A percentile compares a stretch with the other conserved stretches of the same genome.
phyloP scores from a whole-genome alignment of 2,329 filamentous ascomycete genomes.

The Torrubiellomyces zombiae region DNA sequence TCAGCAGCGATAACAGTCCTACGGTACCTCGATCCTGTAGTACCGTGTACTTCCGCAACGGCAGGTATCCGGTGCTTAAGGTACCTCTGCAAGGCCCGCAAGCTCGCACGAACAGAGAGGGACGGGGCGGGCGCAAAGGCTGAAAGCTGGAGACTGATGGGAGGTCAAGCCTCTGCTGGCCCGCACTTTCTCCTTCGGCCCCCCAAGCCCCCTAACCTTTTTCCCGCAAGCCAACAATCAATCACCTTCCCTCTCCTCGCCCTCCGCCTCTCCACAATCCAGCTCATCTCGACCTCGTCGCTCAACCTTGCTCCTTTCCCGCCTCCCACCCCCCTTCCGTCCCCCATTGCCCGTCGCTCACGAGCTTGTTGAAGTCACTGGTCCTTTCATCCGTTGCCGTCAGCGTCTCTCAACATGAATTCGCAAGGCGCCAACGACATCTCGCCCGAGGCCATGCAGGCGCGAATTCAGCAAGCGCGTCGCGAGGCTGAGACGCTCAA shows the following conservation, averaged over 20 bases:
- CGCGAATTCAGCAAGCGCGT: slow-evolving; percentile 78
- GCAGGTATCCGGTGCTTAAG: too few relatives aligned
- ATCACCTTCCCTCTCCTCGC: slow-evolving; percentile 8
- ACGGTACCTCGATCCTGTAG: too few relatives aligned
- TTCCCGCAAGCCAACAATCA: slow-evolving; percentile 4
- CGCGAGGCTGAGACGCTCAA: slow-evolving; percentile 96
- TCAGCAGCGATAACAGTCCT: too few relatives aligned
- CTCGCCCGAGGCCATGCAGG: slow-evolving; percentile 70
- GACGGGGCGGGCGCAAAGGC: too few relatives aligned
- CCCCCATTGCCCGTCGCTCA: slow-evolving; percentile 3
- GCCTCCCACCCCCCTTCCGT: slow-evolving; percentile 3
- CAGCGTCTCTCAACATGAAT: slow-evolving; percentile 30
- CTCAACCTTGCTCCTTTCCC: slow-evolving; percentile 10
- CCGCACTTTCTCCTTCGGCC: background rate
- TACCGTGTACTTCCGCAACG: too few relatives aligned
- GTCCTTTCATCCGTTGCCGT: slow-evolving; percentile 3
- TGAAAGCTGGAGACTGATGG: too few relatives aligned
- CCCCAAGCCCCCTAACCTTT: slow-evolving; percentile 9
- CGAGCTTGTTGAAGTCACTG: slow-evolving; percentile 3
- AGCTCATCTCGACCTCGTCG: slow-evolving; percentile 10
- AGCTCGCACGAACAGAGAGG: too few relatives aligned
- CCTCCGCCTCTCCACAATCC: slow-evolving; percentile 19
- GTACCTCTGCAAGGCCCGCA: too few relatives aligned
- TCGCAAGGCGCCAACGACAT: slow-evolving; percentile 42
- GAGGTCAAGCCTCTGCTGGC: too few relatives aligned